Percentiles rank a stretch among this genome's conserved stretches.
Conservation (phyloP, 805 yeast species). For the Saccharomycopsis sp. region DNA sequence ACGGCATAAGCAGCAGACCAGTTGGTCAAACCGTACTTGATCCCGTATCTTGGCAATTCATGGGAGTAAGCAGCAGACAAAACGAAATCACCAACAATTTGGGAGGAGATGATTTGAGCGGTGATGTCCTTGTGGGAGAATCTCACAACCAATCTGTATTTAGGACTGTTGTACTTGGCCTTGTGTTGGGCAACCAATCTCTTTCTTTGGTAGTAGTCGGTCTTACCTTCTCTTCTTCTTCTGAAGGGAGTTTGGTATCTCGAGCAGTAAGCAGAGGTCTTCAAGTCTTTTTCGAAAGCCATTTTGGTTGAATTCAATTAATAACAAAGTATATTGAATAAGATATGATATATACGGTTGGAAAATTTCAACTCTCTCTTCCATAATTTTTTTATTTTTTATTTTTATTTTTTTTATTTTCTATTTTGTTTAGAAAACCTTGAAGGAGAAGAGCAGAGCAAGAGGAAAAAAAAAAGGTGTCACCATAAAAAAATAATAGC, state of each 20-base stretch:
- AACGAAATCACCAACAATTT: slow-evolving; percentile 94
- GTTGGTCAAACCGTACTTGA: slow-evolving; percentile 97
- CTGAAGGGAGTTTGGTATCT: slow-evolving; percentile 99
- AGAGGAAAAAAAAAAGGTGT: no score
- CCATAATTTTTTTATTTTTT: no score
- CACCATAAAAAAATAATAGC: no score
- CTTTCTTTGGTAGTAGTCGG: slow-evolving; percentile 99
- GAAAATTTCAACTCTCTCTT: no score
- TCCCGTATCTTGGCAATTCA: slow-evolving; percentile 97
- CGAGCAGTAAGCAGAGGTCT: slow-evolving; percentile 93
- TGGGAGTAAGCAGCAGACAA: slow-evolving; percentile 98
- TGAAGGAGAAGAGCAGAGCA: no score
- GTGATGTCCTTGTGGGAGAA: slow-evolving; percentile 99
- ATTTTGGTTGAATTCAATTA: slow-evolving; percentile 47
- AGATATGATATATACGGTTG: no score
- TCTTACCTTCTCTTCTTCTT: slow-evolving; percentile 99
- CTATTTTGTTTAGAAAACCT: no score
- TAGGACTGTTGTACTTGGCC: slow-evolving; percentile 99
- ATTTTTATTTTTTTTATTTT: no score
- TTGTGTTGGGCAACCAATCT: slow-evolving; percentile 99
- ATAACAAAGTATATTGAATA: no score
- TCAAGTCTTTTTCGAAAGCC: slow-evolving; percentile 65
- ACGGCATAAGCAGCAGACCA: slow-evolving; percentile 99
- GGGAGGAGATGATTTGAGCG: slow-evolving; percentile 94
- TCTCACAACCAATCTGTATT: slow-evolving; percentile 99